These are phyloP conservation scores for Alectoria sarmentosa DNA, from an alignment of 495 filamentous ascomycete species.

Conservation along the genomic window DNA sequence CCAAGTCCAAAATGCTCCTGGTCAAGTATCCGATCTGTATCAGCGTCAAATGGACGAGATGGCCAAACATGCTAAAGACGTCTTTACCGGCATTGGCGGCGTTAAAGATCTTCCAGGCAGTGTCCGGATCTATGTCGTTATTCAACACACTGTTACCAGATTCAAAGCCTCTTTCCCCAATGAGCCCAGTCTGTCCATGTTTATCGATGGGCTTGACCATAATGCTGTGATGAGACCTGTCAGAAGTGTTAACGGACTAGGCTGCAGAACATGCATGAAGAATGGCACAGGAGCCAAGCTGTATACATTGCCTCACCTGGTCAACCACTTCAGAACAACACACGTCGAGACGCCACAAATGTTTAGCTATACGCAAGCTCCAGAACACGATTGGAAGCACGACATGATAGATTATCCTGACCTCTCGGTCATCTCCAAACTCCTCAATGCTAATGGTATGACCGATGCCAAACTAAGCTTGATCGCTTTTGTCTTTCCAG, in stretches of 20 bases:
- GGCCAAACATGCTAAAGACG: constrained; percentile 48
- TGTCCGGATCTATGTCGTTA: constrained; percentile 54
- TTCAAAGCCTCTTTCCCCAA: constrained; percentile 49
- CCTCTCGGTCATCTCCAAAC: constrained; percentile 37
- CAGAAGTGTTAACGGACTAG: constrained; percentile 55
- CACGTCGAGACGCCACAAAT: constrained; percentile 40
- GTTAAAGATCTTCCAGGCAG: constrained; percentile 57
- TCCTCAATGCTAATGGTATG: constrained; percentile 45
- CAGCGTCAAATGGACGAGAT: constrained; percentile 51
- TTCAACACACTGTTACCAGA: constrained; percentile 52
- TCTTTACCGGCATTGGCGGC: constrained; percentile 53
- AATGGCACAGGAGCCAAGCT: constrained; percentile 38
- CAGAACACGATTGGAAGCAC: constrained; percentile 51
- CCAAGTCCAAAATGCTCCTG: constrained; percentile 11
- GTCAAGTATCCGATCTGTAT: constrained; percentile 34
- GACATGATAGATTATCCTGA: constrained; percentile 68
- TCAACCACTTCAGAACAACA: constrained; percentile 59
- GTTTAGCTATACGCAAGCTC: constrained; percentile 11
- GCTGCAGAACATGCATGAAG: constrained; percentile 52
- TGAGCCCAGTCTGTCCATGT: constrained; percentile 50
- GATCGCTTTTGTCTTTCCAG: constrained; percentile 52
- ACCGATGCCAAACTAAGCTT: constrained; percentile 48
- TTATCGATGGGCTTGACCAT: constrained; percentile 60
- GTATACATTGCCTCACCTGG: constrained; percentile 54
- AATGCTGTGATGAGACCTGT: constrained; percentile 60